Base-by-base conservation (phyloP, 164 flowering plant genomes). In the Buxus sempervirens region DNA sequence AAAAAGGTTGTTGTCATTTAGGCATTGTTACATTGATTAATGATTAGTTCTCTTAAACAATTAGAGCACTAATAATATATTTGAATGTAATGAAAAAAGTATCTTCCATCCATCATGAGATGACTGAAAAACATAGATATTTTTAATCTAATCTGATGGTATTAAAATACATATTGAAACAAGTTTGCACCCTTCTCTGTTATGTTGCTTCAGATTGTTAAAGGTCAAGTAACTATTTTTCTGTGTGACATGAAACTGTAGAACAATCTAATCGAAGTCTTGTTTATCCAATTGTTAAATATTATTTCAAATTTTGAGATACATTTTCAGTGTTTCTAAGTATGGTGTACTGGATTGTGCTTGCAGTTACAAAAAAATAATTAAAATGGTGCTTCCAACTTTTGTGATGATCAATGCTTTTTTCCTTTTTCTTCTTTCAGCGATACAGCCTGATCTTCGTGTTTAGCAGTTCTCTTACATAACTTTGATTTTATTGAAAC, bases 401-500 rank as follows among this genome's bases (percentile, higher is more conserved):
- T 45, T 45, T 45, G 5, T 15, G 18, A 15, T 15, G 14, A 45
- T 45, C 51, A 45, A 45, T 45, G 1, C 51, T 45, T 4, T 41
- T 62, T 28, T 24, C 26, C n/a, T 13, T 62, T 16, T 28, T 22
- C 42, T 10, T 25, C 22, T 62, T 62, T 13, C 20, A 23, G 5
- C 53, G 45, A 9, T 15, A 22, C 0, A 22, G 54, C 13, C 21
- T 55, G 16, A 27, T 10, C 13, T 16, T 42, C 42, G 38, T 32
- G 26, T 53, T 38, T 20, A 6, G 25, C 41, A 42, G 56, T 54
- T 25, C 26, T 63, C 72, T 63, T 38, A 56, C 32, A 53, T 55
- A 68, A 45, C 9, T 36, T 60, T 7, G 60, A 18, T 27, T 41
- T 13, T 13, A 71, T 23, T 48, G 32, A 22, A n/a, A 18, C 78